Conservation (phyloP, 495 filamentous ascomycete genomes). For the Xylaria nigripes region DNA sequence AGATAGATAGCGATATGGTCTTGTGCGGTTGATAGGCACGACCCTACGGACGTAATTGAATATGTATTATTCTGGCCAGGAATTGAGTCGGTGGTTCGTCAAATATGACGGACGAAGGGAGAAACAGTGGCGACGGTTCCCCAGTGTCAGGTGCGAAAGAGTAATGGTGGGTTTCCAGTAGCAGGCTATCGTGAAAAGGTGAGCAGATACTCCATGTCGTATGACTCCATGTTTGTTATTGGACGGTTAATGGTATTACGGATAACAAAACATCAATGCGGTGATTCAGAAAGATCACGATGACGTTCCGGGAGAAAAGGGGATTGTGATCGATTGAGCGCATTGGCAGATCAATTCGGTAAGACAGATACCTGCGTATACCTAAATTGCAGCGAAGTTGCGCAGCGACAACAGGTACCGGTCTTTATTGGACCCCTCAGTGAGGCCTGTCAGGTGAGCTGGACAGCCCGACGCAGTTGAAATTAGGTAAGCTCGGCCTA, state of each 20-base stretch:
- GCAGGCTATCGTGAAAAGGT: not conserved
- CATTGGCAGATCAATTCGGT: not conserved
- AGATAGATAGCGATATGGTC: not conserved
- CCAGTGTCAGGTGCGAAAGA: not conserved
- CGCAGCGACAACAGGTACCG: no score
- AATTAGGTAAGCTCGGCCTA: no score
- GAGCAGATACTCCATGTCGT: not conserved
- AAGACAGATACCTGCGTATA: no score
- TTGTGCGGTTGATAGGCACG: not conserved
- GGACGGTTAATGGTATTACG: not conserved
- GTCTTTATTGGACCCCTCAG: no score
- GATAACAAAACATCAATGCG: not conserved
- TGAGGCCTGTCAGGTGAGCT: not conserved
- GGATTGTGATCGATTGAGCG: constrained; percentile 1
- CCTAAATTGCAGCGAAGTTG: no score
- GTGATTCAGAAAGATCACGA: constrained; percentile 4
- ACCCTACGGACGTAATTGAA: not conserved
- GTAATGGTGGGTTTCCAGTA: not conserved
- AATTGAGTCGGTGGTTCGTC: not conserved
- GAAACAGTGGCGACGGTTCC: not conserved
- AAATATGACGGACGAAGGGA: not conserved
- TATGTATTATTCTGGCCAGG: not conserved
- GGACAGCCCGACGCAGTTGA: not conserved
- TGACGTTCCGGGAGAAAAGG: constrained; percentile 5
- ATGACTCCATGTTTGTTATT: not conserved